Percentiles rank a stretch among this genome's conserved stretches.
Conservation (phyloP, 345 rosid genomes). For the Hibiscus trionum region DNA sequence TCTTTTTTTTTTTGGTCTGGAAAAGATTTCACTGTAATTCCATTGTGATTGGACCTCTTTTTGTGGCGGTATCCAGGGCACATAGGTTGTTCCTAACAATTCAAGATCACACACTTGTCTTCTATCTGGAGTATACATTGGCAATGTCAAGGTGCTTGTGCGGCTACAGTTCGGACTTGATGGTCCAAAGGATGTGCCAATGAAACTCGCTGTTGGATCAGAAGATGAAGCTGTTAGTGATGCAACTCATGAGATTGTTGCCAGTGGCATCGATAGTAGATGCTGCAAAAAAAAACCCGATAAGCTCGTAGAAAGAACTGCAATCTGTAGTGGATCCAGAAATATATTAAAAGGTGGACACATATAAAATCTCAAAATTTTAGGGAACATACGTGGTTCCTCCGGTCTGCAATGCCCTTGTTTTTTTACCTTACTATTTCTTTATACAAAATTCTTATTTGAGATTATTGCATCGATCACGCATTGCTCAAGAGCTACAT, state of each 20-base stretch:
- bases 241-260: slow-evolving; percentile 83
- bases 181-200: slow-evolving; percentile 71
- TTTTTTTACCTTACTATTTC: background rate
- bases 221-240: slow-evolving; percentile 39
- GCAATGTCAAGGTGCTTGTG: slow-evolving; percentile 73
- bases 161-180: slow-evolving; percentile 80
- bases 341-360: too few relatives aligned
- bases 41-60: background rate
- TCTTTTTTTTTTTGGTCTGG: too few relatives aligned
- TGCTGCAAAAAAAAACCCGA: slow-evolving; percentile 6
- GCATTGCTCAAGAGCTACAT: slow-evolving; percentile 11
- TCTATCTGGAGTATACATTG: slow-evolving; percentile 79
- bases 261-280: slow-evolving; percentile 32
- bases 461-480: slow-evolving; percentile 10
- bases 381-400: too few relatives aligned
- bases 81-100: slow-evolving; percentile 67
- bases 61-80: slow-evolving; percentile 44
- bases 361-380: too few relatives aligned
- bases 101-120: slow-evolving; percentile 93
- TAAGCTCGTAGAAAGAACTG: slow-evolving; percentile 11
- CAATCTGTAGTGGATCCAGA: too few relatives aligned
- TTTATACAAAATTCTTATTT: background rate
- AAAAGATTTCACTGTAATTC: background rate
- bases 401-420: background rate
- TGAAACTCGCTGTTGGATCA: slow-evolving; percentile 46